phyloP scores from a whole-genome alignment of 129 eudicot species.

The Pseudognaphalium luteoalbum region DNA sequence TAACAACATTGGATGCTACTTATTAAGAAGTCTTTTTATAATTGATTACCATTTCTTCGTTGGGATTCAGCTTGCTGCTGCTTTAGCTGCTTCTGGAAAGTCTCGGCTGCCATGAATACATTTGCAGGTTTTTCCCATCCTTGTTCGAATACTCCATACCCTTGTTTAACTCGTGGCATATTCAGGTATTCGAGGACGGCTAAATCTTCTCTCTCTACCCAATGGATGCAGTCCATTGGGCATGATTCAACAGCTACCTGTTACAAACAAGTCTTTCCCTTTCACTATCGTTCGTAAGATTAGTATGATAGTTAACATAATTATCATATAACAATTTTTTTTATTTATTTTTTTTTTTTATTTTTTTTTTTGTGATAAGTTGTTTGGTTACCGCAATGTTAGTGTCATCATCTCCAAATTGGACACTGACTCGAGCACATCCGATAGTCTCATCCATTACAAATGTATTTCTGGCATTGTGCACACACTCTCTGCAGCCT shows the following conservation, averaged over 20 bases:
- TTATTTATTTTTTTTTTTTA: too few relatives aligned
- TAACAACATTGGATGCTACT: not conserved
- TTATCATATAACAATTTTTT: not conserved
- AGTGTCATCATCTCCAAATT: slow-evolving; percentile 58
- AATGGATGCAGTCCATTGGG: slow-evolving; percentile 73
- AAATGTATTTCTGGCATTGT: slow-evolving; percentile 56
- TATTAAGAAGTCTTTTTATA: not conserved
- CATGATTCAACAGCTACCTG: slow-evolving; percentile 68
- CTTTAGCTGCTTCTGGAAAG: slow-evolving; percentile 45
- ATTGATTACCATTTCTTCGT: slow-evolving; percentile 41
- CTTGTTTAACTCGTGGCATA: slow-evolving; percentile 56
- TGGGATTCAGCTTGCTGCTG: slow-evolving; percentile 44
- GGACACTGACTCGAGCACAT: slow-evolving; percentile 60
- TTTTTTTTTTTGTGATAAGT: too few relatives aligned
- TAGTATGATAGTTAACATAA: not conserved
- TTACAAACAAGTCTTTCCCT: slow-evolving; percentile 12
- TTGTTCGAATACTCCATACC: slow-evolving; percentile 65
- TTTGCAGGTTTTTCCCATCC: slow-evolving; percentile 72
- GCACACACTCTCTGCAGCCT: slow-evolving; percentile 76
- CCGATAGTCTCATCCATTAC: slow-evolving; percentile 62
- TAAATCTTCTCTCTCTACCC: slow-evolving; percentile 61
- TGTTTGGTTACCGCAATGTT: slow-evolving; percentile 45
- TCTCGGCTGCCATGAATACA: slow-evolving; percentile 60
- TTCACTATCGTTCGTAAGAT: not conserved
- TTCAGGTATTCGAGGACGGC: slow-evolving; percentile 52